These are phyloP conservation scores for Citrus australasica DNA, from an alignment of 345 rosid species.

Conservation along the genomic window DNA sequence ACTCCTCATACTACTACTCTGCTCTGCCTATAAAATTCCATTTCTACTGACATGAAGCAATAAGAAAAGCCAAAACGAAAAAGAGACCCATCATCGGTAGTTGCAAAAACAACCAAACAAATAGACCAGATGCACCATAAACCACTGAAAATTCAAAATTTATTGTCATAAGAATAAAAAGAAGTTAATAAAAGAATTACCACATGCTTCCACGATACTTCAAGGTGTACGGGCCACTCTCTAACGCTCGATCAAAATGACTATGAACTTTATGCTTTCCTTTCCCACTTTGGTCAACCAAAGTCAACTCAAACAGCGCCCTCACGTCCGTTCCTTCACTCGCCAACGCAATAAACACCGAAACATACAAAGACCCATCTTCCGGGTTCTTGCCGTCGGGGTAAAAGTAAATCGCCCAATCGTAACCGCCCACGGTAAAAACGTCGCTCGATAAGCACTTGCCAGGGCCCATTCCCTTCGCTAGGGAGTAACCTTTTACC, in stretches of 20 bases:
- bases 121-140: not conserved
- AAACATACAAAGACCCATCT: constrained; percentile 67
- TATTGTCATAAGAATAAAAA: not conserved
- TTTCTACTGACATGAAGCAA: not conserved
- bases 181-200: constrained; percentile 30
- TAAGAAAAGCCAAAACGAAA: not conserved
- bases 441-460: constrained; percentile 74
- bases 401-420: constrained; percentile 92
- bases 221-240: constrained; percentile 83
- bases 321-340: constrained; percentile 92
- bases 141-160: not conserved
- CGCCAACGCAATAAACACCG: constrained; percentile 81
- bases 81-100: not conserved
- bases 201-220: constrained; percentile 96
- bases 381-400: constrained; percentile 90
- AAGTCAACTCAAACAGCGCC: constrained; percentile 82
- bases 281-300: constrained; percentile 91
- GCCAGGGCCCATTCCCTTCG: constrained; percentile 80
- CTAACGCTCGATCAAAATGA: constrained; percentile 91
- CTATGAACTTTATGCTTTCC: constrained; percentile 88
- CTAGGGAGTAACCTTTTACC: constrained; percentile 77
- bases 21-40: not conserved
- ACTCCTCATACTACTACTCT: not conserved
- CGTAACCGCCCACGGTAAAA: constrained; percentile 84
- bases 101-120: not conserved